These are phyloP conservation scores for Backusella australiensis DNA, from an alignment of 192 early-diverging fungal genomes.

Conservation along the genomic window DNA sequence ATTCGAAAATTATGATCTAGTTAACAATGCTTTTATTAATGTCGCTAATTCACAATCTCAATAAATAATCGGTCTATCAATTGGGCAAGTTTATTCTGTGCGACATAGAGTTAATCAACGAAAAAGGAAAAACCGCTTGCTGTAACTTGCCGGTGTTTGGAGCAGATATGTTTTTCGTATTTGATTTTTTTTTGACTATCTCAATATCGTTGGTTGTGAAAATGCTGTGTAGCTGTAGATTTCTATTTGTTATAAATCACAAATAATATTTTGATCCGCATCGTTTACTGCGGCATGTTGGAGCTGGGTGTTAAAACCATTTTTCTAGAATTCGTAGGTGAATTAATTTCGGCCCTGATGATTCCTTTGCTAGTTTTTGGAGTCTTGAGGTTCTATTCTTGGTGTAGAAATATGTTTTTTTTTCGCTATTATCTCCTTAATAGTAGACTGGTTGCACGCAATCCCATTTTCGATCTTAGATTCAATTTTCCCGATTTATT, in stretches of 20 bases:
- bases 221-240: not conserved
- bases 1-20: not conserved
- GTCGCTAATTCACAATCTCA: not conserved
- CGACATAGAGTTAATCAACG: not conserved
- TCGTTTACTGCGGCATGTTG: not conserved
- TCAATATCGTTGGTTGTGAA: not conserved
- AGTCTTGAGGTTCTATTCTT: not conserved
- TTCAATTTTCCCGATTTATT: not conserved
- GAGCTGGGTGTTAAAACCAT: not conserved
- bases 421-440: not conserved
- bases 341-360: not conserved
- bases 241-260: not conserved
- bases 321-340: not conserved
- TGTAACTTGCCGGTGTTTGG: not conserved
- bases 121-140: not conserved
- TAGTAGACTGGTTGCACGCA: not conserved
- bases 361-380: not conserved
- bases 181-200: not conserved
- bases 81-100: not conserved
- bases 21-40: not conserved
- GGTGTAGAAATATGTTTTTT: not conserved
- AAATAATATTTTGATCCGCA: slow-evolving; percentile 4
- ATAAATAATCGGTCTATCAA: not conserved
- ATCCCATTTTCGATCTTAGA: not conserved
- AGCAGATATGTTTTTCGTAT: not conserved